phyloP scores from a whole-genome alignment of 2,329 filamentous ascomycete genomes.

The Gaeumannomyces tritici region DNA sequence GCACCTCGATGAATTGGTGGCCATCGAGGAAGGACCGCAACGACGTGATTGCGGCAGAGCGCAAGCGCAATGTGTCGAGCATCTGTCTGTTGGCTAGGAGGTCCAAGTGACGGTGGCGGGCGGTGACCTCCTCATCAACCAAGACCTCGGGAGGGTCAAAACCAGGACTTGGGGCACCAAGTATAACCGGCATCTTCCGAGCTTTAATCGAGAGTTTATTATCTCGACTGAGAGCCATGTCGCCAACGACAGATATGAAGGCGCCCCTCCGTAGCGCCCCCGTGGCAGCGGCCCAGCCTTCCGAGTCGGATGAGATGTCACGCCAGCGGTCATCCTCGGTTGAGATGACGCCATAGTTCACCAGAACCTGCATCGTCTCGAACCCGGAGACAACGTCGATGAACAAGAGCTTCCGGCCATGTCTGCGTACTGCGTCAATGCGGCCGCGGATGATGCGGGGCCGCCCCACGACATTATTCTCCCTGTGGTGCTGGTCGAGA shows the following conservation, averaged over 20 bases:
- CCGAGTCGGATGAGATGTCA: neutral
- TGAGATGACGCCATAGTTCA: slow-evolving; percentile 44
- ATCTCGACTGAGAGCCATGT: slow-evolving; percentile 56
- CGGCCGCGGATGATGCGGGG: slow-evolving; percentile 44
- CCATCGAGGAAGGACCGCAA: slow-evolving; percentile 66
- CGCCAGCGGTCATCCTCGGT: slow-evolving; percentile 12
- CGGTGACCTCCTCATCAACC: slow-evolving; percentile 60
- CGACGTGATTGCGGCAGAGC: slow-evolving; percentile 63
- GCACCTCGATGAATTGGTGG: slow-evolving; percentile 73
- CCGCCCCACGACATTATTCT: neutral
- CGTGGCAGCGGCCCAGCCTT: slow-evolving; percentile 15
- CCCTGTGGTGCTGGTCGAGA: neutral
- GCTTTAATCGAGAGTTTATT: slow-evolving; percentile 70
- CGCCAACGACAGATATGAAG: slow-evolving; percentile 65
- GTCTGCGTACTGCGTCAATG: slow-evolving; percentile 59
- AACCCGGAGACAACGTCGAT: slow-evolving; percentile 70
- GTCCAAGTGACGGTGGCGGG: slow-evolving; percentile 69
- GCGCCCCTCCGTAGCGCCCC: slow-evolving; percentile 62
- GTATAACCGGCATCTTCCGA: slow-evolving; percentile 55
- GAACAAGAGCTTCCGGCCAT: slow-evolving; percentile 74
- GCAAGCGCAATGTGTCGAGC: slow-evolving; percentile 61
- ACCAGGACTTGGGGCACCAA: neutral
- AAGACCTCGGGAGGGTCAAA: slow-evolving; percentile 43
- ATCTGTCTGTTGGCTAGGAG: slow-evolving; percentile 65
- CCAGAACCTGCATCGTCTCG: slow-evolving; percentile 64